Base-by-base conservation (phyloP, 139 green algal species). In the Pleodorina starrii region DNA sequence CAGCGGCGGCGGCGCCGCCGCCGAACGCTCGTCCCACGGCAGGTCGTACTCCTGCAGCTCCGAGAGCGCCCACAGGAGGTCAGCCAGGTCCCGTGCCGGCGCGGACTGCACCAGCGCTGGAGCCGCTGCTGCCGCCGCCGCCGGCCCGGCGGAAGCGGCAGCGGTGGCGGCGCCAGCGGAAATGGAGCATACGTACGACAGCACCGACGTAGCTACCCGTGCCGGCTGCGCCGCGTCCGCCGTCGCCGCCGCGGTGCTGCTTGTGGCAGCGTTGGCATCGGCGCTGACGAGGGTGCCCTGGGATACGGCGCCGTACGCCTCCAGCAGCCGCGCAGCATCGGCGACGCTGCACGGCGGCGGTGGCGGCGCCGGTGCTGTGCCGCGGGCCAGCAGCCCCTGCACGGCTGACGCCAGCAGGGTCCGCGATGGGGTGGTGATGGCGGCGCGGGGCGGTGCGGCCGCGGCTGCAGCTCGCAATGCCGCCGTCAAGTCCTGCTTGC, bases 401-500 rank as follows among this genome's bases (percentile, higher is more conserved):
- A 48, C 54, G 17, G 54, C 51, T 5, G 54, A 43, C 2, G 42
- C 16, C 11, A 85, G 36, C 27, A 50, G 14, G 0, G 27, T n/a
- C 0, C 54, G n/a, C 1, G 85, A 54, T 1, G 54, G 27, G 59
- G 72, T 48, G 1, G 85, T 74, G 6, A 90, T 32, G 42, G 54
- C n/a, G 17, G 51, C 40, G 19, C 72, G 74, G 40, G 85, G 51
- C 29, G 72, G 72, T 23, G 85, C 75, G 0, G 27, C 35, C 29
- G 38, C 57, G 2, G 73, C 54, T 7, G 85, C 51, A 5, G 54
- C 57, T 4, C 36, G 6, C 73, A 88, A 32, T 32, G 16, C 0
- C 6, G 66, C 66, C 7, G 82, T 80, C 16, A 88, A n/a, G n/a
- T 88, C 82, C 82, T 88, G 68, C n/a, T n/a, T n/a, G n/a, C n/a